These are phyloP conservation scores for Cytospora paraplurivora DNA, from an alignment of 2,329 filamentous ascomycete genomes.

Conservation along the genomic window DNA sequence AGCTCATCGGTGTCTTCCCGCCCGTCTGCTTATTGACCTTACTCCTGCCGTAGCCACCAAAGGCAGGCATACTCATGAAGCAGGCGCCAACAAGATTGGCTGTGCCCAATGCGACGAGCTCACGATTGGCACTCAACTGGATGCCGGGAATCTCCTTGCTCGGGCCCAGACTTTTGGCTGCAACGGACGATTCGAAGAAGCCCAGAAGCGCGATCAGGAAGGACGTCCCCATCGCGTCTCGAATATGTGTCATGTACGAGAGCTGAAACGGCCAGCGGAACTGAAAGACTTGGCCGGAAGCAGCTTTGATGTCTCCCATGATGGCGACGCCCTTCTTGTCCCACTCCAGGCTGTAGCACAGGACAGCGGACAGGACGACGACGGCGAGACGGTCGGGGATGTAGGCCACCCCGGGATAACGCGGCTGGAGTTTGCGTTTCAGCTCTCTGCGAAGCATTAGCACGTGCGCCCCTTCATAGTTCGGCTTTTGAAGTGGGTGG, in stretches of 20 bases:
- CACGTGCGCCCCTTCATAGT: background rate
- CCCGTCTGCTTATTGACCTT: constrained; percentile 94
- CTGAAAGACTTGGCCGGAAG: constrained; percentile 70
- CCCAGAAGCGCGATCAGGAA: constrained; percentile 93
- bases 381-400: constrained; percentile 90
- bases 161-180: constrained; percentile 83
- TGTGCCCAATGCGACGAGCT: constrained; percentile 86
- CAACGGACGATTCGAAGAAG: constrained; percentile 98
- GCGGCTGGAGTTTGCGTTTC: constrained; percentile 78
- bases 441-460: constrained; percentile 59
- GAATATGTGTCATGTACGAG: constrained; percentile 77
- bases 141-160: constrained; percentile 74
- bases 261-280: constrained; percentile 85
- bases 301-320: constrained; percentile 77
- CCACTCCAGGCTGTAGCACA: constrained; percentile 79
- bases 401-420: constrained; percentile 80
- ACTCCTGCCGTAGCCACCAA: constrained; percentile 93
- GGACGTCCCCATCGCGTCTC: constrained; percentile 83
- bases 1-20: constrained; percentile 91
- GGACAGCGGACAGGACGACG: constrained; percentile 78
- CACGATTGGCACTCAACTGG: constrained; percentile 84
- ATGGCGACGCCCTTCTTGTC: constrained; percentile 78
- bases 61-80: constrained; percentile 90
- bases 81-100: constrained; percentile 90
- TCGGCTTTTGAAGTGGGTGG: background rate